Conservation (phyloP, 2,329 filamentous ascomycete species). For the Periconia sp. region DNA sequence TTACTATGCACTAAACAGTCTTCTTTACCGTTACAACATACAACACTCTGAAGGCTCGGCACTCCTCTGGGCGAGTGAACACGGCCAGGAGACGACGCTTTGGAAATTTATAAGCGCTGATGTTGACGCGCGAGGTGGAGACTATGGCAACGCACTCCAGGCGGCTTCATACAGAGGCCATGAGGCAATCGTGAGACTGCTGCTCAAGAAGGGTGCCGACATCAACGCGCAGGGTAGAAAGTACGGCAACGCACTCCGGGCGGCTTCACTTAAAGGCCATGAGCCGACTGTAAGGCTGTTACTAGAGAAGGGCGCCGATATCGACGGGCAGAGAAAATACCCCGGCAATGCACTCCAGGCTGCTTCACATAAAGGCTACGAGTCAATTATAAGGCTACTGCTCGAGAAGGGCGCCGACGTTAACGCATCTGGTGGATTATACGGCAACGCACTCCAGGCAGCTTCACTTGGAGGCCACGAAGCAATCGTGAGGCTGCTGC, state of each 20-base stretch:
- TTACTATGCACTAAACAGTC: slow-evolving; percentile 8
- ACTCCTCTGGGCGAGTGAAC: slow-evolving; percentile 6
- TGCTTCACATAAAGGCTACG: too few relatives aligned
- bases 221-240: not conserved
- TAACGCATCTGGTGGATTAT: too few relatives aligned
- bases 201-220: not conserved
- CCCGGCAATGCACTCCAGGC: too few relatives aligned
- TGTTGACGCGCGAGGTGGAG: slow-evolving; percentile 3
- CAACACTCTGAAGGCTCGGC: not conserved
- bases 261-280: too few relatives aligned
- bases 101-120: slow-evolving; percentile 7
- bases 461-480: too few relatives aligned
- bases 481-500: too few relatives aligned
- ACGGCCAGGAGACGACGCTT: slow-evolving; percentile 7
- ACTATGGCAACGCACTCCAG: slow-evolving; percentile 6
- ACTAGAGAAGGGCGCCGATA: too few relatives aligned
- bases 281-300: slow-evolving; percentile 1
- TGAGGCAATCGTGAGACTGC: not conserved
- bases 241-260: too few relatives aligned
- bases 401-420: too few relatives aligned
- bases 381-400: too few relatives aligned
- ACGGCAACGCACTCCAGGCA: too few relatives aligned
- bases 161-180: slow-evolving; percentile 8
- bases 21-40: slow-evolving; percentile 12
- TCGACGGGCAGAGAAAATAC: too few relatives aligned